Evolutionary conservation across 1,139 yeast species (phyloP).

Genomic region (Suzukiozyma palmioleophila): DNA sequence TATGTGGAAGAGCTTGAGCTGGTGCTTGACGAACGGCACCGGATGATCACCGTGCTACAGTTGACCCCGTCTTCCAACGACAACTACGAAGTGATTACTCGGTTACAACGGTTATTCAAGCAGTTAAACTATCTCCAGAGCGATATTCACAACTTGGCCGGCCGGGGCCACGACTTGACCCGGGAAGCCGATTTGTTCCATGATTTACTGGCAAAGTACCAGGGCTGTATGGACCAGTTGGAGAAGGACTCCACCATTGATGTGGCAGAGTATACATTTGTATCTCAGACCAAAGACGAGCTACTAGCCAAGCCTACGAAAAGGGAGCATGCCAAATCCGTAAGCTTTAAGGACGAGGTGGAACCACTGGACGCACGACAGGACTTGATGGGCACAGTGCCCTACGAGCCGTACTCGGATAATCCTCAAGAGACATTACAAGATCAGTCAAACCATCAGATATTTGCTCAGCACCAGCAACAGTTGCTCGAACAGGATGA

Average conservation of each 20-base stretch:
- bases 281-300: slow-evolving; percentile 5
- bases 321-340: slow-evolving; percentile 32
- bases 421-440: slow-evolving; percentile 18
- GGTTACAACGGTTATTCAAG: slow-evolving; percentile 33
- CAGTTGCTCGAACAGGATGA: slow-evolving; percentile 59
- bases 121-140: slow-evolving; percentile 27
- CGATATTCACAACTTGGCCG: slow-evolving; percentile 20
- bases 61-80: slow-evolving; percentile 52
- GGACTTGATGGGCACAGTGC: slow-evolving; percentile 19
- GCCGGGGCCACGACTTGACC: slow-evolving; percentile 8
- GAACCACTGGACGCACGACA: slow-evolving; percentile 14
- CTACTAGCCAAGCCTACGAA: slow-evolving; percentile 6
- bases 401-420: slow-evolving; percentile 43
- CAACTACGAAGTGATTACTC: slow-evolving; percentile 46
- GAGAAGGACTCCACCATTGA: slow-evolving; percentile 28
- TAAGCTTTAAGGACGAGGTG: slow-evolving; percentile 48
- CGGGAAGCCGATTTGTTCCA: slow-evolving; percentile 12
- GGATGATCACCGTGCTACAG: slow-evolving; percentile 37
- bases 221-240: slow-evolving; percentile 17
- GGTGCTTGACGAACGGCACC: slow-evolving; percentile 47
- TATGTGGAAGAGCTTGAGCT: slow-evolving; percentile 35
- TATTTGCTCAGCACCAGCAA: slow-evolving; percentile 69
- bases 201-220: slow-evolving; percentile 17
- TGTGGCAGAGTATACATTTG: slow-evolving; percentile 32
- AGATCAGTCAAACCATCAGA: slow-evolving; percentile 37